Evolutionary conservation across 2,329 filamentous ascomycete species (phyloP).

Genomic region (Bipolaris victoriae): DNA sequence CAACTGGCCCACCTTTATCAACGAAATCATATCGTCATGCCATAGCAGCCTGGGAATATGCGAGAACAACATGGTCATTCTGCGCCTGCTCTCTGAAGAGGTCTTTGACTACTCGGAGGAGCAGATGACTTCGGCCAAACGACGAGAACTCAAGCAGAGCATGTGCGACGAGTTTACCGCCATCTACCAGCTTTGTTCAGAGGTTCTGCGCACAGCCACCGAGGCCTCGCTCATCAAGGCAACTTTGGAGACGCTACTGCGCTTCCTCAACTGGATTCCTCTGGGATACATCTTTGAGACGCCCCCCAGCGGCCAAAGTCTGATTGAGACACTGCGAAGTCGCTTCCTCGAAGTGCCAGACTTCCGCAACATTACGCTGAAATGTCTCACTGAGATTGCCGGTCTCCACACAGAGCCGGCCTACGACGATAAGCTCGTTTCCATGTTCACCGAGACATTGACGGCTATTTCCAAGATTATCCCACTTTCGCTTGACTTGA

Average conservation of each 20-base stretch:
- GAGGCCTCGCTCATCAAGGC: conserved; percentile 90
- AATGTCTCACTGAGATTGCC: conserved; percentile 96
- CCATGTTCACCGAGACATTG: conserved; percentile 98
- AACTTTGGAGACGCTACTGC: conserved; percentile 92
- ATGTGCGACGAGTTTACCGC: conserved; percentile 99
- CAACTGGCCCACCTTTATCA: conserved; percentile 99
- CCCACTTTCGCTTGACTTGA: conserved; percentile 86
- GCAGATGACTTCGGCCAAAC: conserved; percentile 99
- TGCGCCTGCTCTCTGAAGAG: conserved; percentile 93
- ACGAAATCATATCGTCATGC: conserved; percentile 97
- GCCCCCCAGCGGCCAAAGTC: conserved; percentile 61
- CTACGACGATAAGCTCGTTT: conserved; percentile 93
- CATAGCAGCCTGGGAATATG: conserved; percentile 95
- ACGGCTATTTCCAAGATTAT: conserved; percentile 94
- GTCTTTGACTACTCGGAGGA: conserved; percentile 99
- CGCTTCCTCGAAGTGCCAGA: conserved; percentile 92
- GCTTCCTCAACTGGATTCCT: conserved; percentile 99
- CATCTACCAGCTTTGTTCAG: conserved; percentile 96
- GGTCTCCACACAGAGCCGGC: conserved; percentile 84
- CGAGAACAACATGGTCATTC: conserved; percentile 99
- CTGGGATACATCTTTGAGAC: conserved; percentile 99
- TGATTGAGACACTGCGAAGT: conserved; percentile 92
- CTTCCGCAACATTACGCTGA: conserved; percentile 95
- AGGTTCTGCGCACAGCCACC: conserved; percentile 88
- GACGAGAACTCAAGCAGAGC: conserved; percentile 92